Evolutionary conservation across 192 early-diverging fungal species (phyloP), one percentile per base, ranked within the genome.

Genomic region (Rhizoclosmatium sp.): DNA sequence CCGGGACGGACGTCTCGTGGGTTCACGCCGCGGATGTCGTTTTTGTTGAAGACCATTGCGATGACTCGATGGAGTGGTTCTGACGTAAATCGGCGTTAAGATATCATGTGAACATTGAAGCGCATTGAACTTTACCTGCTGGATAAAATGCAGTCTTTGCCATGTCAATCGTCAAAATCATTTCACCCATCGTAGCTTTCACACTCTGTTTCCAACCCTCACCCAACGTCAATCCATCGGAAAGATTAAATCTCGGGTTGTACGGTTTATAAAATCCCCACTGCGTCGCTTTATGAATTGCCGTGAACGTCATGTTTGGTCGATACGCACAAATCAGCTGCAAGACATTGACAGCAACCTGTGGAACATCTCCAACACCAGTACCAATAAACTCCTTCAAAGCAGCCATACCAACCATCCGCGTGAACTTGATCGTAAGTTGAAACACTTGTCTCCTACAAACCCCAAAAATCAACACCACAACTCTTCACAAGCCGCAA

Each of bases 171-270:
- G 49, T 71, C 39, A 71, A 4, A 31, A 79, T 21, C 12, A 79
- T 21, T 59, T 69, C 51, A 21, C 48, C 48, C 61, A 59, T 60
- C 9, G 78, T 79, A n/a, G 49, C n/a, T n/a, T 59, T 69, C 14
- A 79, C 59, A n/a, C 68, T 60, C 69, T 71, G 69, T 44, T 71
- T 79, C 78, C 78, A 79, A n/a, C 78, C 78, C 10, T 60, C 56
- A 14, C 16, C 23, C 9, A 69, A 42, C 16, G n/a, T 69, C n/a
- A 79, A 23, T 4, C 78, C 78, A 21, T 71, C 60, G 2, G 49
- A 4, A 41, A 79, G 73, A 41, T 45, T 69, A 4, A 79, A 79
- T 42, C 23, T 42, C n/a, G 78, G 78, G n/a, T 70, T 69, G 51
- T 71, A 56, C 3, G 69, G 49, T 21, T 64, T n/a, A 58, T 79